Percentiles rank a stretch among this genome's conserved stretches.
Evolutionary conservation across 306 rosid species (phyloP).

Genomic region (Delonix regia): DNA sequence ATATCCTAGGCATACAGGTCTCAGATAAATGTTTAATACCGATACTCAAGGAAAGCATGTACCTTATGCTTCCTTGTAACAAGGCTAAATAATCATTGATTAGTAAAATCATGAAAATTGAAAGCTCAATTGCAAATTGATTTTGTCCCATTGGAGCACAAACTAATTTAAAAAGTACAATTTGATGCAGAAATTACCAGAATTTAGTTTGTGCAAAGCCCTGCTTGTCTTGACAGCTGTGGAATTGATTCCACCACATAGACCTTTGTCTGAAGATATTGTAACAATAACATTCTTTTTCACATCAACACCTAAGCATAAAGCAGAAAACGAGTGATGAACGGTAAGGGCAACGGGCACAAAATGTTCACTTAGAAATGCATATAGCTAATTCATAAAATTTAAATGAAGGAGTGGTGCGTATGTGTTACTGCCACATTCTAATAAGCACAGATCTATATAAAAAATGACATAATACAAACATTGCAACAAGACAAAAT

Average conservation of each 20-base stretch:
- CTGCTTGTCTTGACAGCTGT: conserved; percentile 97
- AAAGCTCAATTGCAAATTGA: neutral
- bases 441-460: neutral
- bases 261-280: conserved; percentile 95
- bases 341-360: conserved; percentile 31
- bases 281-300: conserved; percentile 86
- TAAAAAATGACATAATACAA: neutral
- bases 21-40: no score
- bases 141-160: neutral
- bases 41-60: no score
- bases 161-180: neutral
- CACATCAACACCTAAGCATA: conserved; percentile 61
- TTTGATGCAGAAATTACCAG: conserved; percentile 60
- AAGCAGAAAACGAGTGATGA: conserved; percentile 27
- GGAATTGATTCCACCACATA: conserved; percentile 98
- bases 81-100: neutral
- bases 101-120: neutral
- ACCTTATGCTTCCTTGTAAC: no score
- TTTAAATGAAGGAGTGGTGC: neutral
- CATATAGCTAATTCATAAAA: conserved; percentile 18
- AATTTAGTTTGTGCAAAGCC: conserved; percentile 58
- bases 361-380: neutral
- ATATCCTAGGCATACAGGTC: no score
- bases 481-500: neutral
- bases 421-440: neutral